Evolutionary conservation across 495 filamentous ascomycete genomes (phyloP).

Genomic region (Penicillium bovifimosum): DNA sequence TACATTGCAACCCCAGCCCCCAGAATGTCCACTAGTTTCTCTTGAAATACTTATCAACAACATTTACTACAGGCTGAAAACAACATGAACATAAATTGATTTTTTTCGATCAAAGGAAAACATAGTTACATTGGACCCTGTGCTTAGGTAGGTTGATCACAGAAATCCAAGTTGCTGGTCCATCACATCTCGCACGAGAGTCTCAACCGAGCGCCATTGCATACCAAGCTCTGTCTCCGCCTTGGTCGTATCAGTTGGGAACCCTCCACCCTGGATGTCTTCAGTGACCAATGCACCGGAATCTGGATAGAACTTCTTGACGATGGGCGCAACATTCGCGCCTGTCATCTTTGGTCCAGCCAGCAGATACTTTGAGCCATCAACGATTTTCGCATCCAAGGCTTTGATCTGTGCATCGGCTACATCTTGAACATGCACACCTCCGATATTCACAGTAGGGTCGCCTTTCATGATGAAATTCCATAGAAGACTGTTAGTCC

Average conservation of each 20-base stretch:
- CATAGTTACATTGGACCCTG: too few species aligned
- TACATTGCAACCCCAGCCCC: too few species aligned
- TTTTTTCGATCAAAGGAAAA: too few species aligned
- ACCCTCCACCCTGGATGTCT: conserved; percentile 24
- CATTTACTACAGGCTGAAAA: too few species aligned
- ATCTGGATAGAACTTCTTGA: conserved; percentile 26
- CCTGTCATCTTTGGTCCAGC: conserved; percentile 17
- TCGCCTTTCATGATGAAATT: conserved; percentile 13
- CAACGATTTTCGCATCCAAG: conserved; percentile 17
- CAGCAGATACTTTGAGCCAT: conserved; percentile 28
- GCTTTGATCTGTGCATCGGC: conserved; percentile 32
- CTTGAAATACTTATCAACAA: too few species aligned
- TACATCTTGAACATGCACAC: conserved; percentile 41
- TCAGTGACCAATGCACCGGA: conserved; percentile 19
- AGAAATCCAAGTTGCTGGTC: conserved; percentile 31
- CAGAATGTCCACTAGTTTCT: too few species aligned
- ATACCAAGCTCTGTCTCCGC: conserved; percentile 39
- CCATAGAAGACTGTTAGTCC: conserved; percentile 21
- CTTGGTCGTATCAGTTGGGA: conserved; percentile 53
- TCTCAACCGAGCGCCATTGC: conserved; percentile 26
- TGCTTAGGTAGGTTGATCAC: too few species aligned
- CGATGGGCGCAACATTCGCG: conserved; percentile 25
- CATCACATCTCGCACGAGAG: conserved; percentile 32
- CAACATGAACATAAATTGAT: too few species aligned
- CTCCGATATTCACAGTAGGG: conserved; percentile 5